These are phyloP conservation scores for Cyberlindnera galapagoensis DNA, from an alignment of 805 yeast genomes.

Conservation along the genomic window DNA sequence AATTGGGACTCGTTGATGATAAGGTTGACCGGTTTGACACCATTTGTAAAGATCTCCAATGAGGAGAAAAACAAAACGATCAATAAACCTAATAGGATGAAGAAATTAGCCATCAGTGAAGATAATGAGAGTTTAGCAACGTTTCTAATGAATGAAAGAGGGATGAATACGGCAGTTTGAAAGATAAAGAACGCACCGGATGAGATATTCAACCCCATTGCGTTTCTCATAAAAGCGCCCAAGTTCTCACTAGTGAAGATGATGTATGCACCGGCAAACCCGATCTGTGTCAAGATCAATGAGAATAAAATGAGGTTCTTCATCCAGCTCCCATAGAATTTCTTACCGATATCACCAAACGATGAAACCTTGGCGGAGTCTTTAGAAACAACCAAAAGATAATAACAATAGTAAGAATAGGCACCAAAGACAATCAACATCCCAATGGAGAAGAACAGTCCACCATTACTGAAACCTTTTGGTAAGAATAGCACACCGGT, in stretches of 20 bases:
- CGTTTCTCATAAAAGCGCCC: slow-evolving; percentile 51
- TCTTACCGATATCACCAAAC: slow-evolving; percentile 71
- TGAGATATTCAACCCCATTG: slow-evolving; percentile 35
- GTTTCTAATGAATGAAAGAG: slow-evolving; percentile 67
- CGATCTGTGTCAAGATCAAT: slow-evolving; percentile 65
- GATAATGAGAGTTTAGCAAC: slow-evolving; percentile 69
- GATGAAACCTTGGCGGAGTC: slow-evolving; percentile 56
- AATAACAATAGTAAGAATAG: slow-evolving; percentile 75
- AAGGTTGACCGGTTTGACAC: slow-evolving; percentile 45
- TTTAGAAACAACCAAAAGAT: slow-evolving; percentile 55
- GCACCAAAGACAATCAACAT: slow-evolving; percentile 55
- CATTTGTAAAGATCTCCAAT: slow-evolving; percentile 36
- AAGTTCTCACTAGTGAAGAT: slow-evolving; percentile 73
- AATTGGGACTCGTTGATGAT: slow-evolving; percentile 51
- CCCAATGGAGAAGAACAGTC: slow-evolving; percentile 49
- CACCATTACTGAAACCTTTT: slow-evolving; percentile 67
- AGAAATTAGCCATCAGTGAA: slow-evolving; percentile 65
- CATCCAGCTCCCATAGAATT: slow-evolving; percentile 58
- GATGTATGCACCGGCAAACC: slow-evolving; percentile 76
- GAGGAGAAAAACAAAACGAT: slow-evolving; percentile 55
- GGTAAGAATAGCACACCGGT: slow-evolving; percentile 72
- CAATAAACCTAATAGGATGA: slow-evolving; percentile 58
- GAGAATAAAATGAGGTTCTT: slow-evolving; percentile 58
- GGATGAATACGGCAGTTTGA: slow-evolving; percentile 56
- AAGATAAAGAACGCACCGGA: slow-evolving; percentile 41